phyloP scores from a whole-genome alignment of 2,329 filamentous ascomycete species.

The Hirsutella rhossiliensis region DNA sequence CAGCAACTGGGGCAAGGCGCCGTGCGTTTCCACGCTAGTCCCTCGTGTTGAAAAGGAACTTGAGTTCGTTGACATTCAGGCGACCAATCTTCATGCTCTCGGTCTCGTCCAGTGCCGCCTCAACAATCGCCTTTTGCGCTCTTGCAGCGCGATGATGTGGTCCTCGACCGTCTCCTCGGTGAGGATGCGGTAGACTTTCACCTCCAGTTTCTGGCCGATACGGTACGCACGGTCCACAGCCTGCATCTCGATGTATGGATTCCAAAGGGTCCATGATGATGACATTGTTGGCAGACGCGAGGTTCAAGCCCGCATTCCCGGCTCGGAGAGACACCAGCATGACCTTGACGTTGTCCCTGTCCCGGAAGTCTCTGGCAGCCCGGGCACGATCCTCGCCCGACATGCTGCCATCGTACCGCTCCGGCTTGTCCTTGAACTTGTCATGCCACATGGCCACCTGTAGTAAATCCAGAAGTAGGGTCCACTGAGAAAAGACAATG shows the following conservation, averaged over 20 bases:
- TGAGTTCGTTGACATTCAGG: slow-evolving; percentile 54
- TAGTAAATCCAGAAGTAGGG: slow-evolving; percentile 59
- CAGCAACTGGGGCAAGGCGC: background rate
- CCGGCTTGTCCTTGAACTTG: slow-evolving; percentile 45
- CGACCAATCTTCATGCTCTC: slow-evolving; percentile 54
- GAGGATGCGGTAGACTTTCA: slow-evolving; percentile 70
- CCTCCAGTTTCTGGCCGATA: slow-evolving; percentile 64
- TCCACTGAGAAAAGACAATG: slow-evolving; percentile 72
- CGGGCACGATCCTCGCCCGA: slow-evolving; percentile 52
- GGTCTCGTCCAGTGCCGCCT: slow-evolving; percentile 67
- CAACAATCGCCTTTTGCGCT: slow-evolving; percentile 68
- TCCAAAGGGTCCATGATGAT: slow-evolving; percentile 90
- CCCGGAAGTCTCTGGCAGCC: slow-evolving; percentile 54
- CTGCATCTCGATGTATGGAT: slow-evolving; percentile 85
- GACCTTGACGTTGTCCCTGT: slow-evolving; percentile 53
- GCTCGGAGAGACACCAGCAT: slow-evolving; percentile 75
- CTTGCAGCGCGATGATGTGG: slow-evolving; percentile 67
- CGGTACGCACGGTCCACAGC: slow-evolving; percentile 83
- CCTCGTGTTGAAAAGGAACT: slow-evolving; percentile 49
- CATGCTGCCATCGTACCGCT: slow-evolving; percentile 77
- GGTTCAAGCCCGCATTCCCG: slow-evolving; percentile 74
- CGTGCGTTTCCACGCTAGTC: too few species aligned
- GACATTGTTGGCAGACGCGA: slow-evolving; percentile 71
- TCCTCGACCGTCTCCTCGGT: slow-evolving; percentile 75
- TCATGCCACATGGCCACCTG: slow-evolving; percentile 59